phyloP scores from a whole-genome alignment of 306 rosid genomes.

The Lagenaria siceraria region DNA sequence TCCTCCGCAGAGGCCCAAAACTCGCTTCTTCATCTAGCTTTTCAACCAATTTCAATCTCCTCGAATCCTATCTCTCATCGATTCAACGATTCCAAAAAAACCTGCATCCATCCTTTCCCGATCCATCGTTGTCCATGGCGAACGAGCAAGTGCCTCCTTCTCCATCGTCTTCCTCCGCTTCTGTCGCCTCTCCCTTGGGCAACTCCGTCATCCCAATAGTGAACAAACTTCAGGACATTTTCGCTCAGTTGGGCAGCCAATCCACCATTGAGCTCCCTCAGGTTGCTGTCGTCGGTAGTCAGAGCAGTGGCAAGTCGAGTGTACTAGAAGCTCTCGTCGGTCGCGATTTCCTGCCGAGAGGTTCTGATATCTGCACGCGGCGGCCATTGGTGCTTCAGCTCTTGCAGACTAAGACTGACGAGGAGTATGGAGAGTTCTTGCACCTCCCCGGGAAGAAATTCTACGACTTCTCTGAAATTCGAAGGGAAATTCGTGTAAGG shows the following conservation, averaged over 20 bases:
- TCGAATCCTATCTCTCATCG: neutral
- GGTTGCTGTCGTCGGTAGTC: slow-evolving; percentile 96
- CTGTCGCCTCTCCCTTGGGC: slow-evolving; percentile 53
- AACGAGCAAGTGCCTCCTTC: slow-evolving; percentile 39
- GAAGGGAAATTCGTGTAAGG: slow-evolving; percentile 84
- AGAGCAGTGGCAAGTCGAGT: slow-evolving; percentile 98
- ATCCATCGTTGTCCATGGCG: slow-evolving; percentile 43
- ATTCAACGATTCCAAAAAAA: slow-evolving; percentile 1
- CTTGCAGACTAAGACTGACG: slow-evolving; percentile 58
- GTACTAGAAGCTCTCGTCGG: slow-evolving; percentile 95
- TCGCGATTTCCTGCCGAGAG: slow-evolving; percentile 91
- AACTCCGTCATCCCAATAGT: slow-evolving; percentile 78
- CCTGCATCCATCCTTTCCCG: slow-evolving; percentile 16
- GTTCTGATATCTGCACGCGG: slow-evolving; percentile 85
- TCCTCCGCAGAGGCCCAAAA: neutral
- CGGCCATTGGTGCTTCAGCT: slow-evolving; percentile 94
- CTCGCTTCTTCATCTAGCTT: neutral
- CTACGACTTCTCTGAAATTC: slow-evolving; percentile 73
- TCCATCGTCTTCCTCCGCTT: slow-evolving; percentile 19
- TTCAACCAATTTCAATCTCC: neutral
- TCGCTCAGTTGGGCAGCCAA: slow-evolving; percentile 81
- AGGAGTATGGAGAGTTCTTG: slow-evolving; percentile 94
- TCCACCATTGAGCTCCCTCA: slow-evolving; percentile 94
- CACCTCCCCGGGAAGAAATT: slow-evolving; percentile 68
- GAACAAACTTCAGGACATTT: slow-evolving; percentile 89